phyloP scores from a whole-genome alignment of 768 basidiomycete species.

The Pisolithus tinctorius region DNA sequence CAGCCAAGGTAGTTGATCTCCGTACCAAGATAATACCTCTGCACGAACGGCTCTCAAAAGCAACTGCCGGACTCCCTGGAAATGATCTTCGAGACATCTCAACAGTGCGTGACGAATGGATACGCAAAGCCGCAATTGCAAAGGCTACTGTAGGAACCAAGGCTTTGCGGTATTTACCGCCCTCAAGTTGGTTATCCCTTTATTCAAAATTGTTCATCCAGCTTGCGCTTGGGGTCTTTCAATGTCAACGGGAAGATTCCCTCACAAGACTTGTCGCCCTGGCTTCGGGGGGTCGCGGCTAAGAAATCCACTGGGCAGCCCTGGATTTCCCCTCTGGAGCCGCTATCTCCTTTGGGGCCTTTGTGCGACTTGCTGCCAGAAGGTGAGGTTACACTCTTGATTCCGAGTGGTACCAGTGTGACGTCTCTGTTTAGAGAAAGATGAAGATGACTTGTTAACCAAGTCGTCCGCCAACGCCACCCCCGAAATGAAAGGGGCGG shows the following conservation, averaged over 20 bases:
- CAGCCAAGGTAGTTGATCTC: slow-evolving; percentile 36
- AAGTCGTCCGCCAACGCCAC: background rate
- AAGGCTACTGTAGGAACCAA: slow-evolving; percentile 19
- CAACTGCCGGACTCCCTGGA: slow-evolving; percentile 54
- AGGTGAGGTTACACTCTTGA: slow-evolving; percentile 10
- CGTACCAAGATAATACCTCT: slow-evolving; percentile 42
- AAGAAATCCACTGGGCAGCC: slow-evolving; percentile 2
- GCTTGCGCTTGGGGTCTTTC: slow-evolving; percentile 72
- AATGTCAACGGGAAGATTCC: slow-evolving; percentile 79
- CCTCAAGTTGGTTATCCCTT: background rate
- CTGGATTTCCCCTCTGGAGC: slow-evolving; percentile 30
- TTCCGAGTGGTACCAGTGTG: background rate
- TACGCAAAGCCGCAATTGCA: slow-evolving; percentile 37
- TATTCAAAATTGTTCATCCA: slow-evolving; percentile 15
- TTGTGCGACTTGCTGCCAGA: slow-evolving; percentile 14
- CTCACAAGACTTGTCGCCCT: slow-evolving; percentile 62
- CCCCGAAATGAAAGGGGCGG: slow-evolving; percentile 16
- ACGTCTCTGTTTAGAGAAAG: slow-evolving; percentile 7
- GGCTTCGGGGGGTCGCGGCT: slow-evolving; percentile 38
- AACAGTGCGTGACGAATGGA: slow-evolving; percentile 60
- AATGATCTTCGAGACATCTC: slow-evolving; percentile 56
- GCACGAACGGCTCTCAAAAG: slow-evolving; percentile 49
- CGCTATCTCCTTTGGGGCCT: slow-evolving; percentile 30
- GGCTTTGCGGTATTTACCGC: slow-evolving; percentile 15
- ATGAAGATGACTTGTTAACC: background rate